Evolutionary conservation across 1,139 yeast species (phyloP).

Genomic region (Magnusiomyces tetraspermus): DNA sequence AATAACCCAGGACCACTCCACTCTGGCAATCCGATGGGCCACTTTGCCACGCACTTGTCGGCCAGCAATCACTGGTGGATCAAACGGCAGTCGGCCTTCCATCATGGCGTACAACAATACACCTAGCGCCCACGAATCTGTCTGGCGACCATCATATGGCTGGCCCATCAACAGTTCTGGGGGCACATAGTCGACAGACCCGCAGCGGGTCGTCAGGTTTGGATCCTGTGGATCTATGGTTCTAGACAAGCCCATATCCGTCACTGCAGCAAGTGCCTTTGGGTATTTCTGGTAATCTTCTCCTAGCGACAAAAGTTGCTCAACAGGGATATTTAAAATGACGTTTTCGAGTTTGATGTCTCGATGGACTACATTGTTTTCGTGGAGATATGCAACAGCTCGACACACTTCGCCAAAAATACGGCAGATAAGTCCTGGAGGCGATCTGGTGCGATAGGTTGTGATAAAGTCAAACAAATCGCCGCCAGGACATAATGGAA

Average conservation of each 20-base stretch:
- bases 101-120: constrained; percentile 75
- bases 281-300: constrained; percentile 15
- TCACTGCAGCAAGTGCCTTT: constrained; percentile 48
- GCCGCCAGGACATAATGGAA: constrained; percentile 78
- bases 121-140: constrained; percentile 93
- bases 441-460: constrained; percentile 28
- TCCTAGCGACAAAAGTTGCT: background rate
- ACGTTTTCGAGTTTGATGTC: constrained; percentile 72
- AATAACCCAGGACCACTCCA: constrained; percentile 77
- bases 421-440: constrained; percentile 35
- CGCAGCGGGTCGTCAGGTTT: constrained; percentile 75
- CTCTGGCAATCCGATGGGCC: constrained; percentile 83
- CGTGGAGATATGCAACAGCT: constrained; percentile 70
- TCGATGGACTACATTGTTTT: constrained; percentile 62
- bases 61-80: constrained; percentile 35
- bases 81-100: constrained; percentile 86
- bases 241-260: constrained; percentile 86
- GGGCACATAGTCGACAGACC: constrained; percentile 90
- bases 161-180: constrained; percentile 88
- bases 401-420: constrained; percentile 58
- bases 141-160: constrained; percentile 78
- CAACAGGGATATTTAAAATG: constrained; percentile 4
- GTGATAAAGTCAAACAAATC: constrained; percentile 61
- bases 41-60: constrained; percentile 51
- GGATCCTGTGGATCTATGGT: constrained; percentile 50